Conservation (phyloP, 2,329 filamentous ascomycete species). For the Aplosporella prunicola region DNA sequence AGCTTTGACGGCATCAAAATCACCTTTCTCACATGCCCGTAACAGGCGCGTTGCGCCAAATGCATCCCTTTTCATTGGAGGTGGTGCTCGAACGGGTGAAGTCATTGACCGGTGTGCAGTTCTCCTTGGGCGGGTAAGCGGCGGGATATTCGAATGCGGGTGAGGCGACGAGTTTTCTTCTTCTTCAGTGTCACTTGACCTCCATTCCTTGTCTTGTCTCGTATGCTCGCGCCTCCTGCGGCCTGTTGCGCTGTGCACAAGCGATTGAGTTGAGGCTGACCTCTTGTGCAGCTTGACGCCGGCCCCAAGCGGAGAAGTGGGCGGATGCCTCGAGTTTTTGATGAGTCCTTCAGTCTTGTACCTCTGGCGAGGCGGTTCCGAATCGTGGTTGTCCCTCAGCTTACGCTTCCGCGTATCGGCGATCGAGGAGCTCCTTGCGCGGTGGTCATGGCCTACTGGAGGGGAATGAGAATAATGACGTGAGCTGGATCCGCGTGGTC, state of each 20-base stretch:
- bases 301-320: slow-evolving; percentile 25
- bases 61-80: slow-evolving; percentile 80
- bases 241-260: slow-evolving; percentile 19
- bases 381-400: slow-evolving; percentile 26
- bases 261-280: slow-evolving; percentile 30
- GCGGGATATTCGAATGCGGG: slow-evolving; percentile 28
- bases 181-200: slow-evolving; percentile 13
- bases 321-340: slow-evolving; percentile 16
- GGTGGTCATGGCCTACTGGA: slow-evolving; percentile 8
- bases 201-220: slow-evolving; percentile 23
- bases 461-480: slow-evolving; percentile 8
- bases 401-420: slow-evolving; percentile 33
- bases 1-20: slow-evolving; percentile 67
- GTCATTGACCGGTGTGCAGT: slow-evolving; percentile 53
- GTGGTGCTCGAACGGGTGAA: slow-evolving; percentile 47
- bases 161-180: slow-evolving; percentile 24
- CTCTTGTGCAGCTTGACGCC: slow-evolving; percentile 29
- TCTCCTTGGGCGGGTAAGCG: slow-evolving; percentile 37
- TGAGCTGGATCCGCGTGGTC: neutral
- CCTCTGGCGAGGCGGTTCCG: slow-evolving; percentile 32
- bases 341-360: slow-evolving; percentile 28
- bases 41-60: slow-evolving; percentile 86
- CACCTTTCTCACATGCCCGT: slow-evolving; percentile 79
- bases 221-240: slow-evolving; percentile 27
- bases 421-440: slow-evolving; percentile 29